phyloP scores from a whole-genome alignment of 768 basidiomycete genomes.

The Coprinopsis marcescibilis region DNA sequence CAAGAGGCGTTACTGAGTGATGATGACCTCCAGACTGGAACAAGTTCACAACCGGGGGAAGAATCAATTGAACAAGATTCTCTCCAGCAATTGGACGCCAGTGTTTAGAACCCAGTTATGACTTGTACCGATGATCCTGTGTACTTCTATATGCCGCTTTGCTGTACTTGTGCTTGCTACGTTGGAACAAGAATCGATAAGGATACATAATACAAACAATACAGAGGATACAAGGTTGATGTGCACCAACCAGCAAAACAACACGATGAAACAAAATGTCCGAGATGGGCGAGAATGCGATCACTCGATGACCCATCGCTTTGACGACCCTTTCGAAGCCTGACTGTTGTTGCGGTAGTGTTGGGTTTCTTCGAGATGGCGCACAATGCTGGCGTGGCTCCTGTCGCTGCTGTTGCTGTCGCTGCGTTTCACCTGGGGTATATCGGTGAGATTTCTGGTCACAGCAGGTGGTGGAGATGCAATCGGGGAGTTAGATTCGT shows the following conservation, averaged over 20 bases:
- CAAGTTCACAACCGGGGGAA: constrained; percentile 31
- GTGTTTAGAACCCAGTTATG: no score
- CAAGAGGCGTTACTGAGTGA: constrained; percentile 64
- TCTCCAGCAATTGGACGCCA: constrained; percentile 2
- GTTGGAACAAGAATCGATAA: neutral
- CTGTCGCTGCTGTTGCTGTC: constrained; percentile 26
- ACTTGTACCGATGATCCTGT: no score
- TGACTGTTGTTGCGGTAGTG: constrained; percentile 26
- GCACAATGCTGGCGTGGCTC: constrained; percentile 33
- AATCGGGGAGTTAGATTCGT: constrained; percentile 26
- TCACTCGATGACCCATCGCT: constrained; percentile 58
- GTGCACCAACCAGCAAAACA: constrained; percentile 12
- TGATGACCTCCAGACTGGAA: constrained; percentile 52
- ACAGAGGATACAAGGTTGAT: constrained; percentile 2
- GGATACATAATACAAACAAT: neutral
- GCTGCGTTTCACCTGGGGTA: constrained; percentile 17
- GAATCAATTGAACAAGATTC: neutral
- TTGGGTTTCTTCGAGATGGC: constrained; percentile 23
- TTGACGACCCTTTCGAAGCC: constrained; percentile 23
- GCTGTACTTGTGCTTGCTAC: no score
- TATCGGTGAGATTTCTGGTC: constrained; percentile 29
- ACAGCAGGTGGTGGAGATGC: constrained; percentile 29
- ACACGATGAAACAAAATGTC: constrained; percentile 5
- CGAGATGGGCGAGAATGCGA: constrained; percentile 11
- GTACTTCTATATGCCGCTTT: no score